Percentiles rank a stretch among this genome's conserved stretches.
Conservation (phyloP, 768 basidiomycete species). For the Suillus paluster region DNA sequence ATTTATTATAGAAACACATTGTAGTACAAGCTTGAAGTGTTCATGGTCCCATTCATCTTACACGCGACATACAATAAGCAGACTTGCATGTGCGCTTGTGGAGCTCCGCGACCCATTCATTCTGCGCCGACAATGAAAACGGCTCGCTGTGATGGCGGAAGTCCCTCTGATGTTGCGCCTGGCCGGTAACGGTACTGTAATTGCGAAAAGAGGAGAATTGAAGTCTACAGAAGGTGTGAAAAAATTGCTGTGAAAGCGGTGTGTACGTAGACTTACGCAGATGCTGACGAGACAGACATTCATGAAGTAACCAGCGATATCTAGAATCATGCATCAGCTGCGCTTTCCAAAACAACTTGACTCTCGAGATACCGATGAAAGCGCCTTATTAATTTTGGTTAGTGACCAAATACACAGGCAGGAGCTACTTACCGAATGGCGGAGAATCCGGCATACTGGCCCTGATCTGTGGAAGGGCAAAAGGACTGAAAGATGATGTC, state of each 20-base stretch:
- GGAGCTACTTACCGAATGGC: constrained; percentile 7
- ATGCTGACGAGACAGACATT: constrained; percentile 12
- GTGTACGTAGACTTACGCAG: constrained; percentile 2
- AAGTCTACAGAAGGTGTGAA: constrained; percentile 2
- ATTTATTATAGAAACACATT: no score
- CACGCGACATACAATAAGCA: no score
- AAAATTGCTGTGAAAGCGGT: not conserved
- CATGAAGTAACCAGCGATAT: constrained; percentile 11
- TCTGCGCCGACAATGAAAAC: not conserved
- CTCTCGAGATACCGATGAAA: constrained; percentile 5
- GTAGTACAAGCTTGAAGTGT: no score
- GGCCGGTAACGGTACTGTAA: constrained; percentile 9
- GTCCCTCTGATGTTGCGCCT: not conserved
- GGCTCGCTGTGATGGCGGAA: not conserved
- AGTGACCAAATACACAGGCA: not conserved
- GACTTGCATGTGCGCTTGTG: no score
- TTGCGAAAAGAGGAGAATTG: constrained; percentile 11
- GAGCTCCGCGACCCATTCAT: not conserved
- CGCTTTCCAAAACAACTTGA: no score
- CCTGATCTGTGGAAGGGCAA: constrained; percentile 11
- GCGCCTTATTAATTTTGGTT: not conserved
- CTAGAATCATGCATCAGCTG: not conserved
- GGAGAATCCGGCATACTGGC: constrained; percentile 13
- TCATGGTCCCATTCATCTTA: no score
- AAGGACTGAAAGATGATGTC: constrained; percentile 2